Base-by-base conservation (phyloP, 176 grass and related monocot species). In the Cenchrus americanus region DNA sequence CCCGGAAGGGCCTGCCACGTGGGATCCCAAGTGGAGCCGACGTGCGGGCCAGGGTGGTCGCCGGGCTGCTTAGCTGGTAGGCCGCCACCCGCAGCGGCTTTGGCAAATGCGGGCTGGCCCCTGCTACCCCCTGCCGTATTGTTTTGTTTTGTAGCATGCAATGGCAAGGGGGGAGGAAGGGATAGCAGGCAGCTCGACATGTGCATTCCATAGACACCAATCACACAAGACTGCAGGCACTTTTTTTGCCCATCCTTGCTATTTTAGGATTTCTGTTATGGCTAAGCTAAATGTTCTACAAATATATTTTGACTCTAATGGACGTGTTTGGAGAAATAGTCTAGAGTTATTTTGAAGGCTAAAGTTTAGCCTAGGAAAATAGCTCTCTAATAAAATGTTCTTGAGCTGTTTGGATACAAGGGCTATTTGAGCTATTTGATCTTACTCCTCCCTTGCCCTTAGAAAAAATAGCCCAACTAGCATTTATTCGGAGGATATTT, bases 1-100 rank as follows among this genome's bases (percentile, higher is more conserved):
- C 27, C 40, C 75, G 12, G 11, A 1, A 1, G 64, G 59, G 44
- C 69, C 66, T 30, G 82, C 85, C 27, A 83, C 81, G 67, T 85
- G 11, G 89, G 79, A 22, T 78, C 50, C 63, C 61, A 41, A 44
- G 63, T 76, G 77, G 90, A 82, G 37, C 51, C 80, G 43, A 58
- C 66, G 54, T 85, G 75, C 75, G 81, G 54, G 58, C 8, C 22
- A 9, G 6, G 19, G 42, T 68, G 53, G 54, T 58, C 69, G 34
- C 78, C 27, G 19, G 5, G 24, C 41, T 26, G 65, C 66, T 68
- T 62, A 51, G 55, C 57, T 80, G 67, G 46, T 78, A 17, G 48
- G 22, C 55, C 63, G 68, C 18, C 5, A 73, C 7, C 24, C 3
- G 80, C 7, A 21, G 62, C 24, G 34, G 57, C n/a, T 59, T 58